Base-by-base conservation (phyloP, 306 rosid genomes). In the Hippophae gyantsensis region DNA sequence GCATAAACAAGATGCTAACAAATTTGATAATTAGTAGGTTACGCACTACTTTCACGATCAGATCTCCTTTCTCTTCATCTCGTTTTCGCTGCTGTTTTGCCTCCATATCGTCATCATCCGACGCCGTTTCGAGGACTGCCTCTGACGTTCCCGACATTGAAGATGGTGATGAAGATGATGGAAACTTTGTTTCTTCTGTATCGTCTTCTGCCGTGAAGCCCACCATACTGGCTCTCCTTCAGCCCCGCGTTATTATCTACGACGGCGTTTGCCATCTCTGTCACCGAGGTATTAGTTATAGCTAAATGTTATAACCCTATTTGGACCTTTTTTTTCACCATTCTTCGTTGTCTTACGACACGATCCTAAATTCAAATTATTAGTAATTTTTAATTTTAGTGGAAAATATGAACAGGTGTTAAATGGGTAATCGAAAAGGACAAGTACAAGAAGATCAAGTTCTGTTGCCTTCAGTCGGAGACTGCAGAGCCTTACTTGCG, bases 221-320 rank as follows among this genome's bases (percentile, higher is more conserved):
- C 49, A 25, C 4, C 45, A 41, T 49, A 14, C 86, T 87, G 38
- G 51, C 64, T 56, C 66, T 85, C 52, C 96, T 89, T 68, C 84
- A 79, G 73, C 88, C 96, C 3, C 69, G 90, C 32, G 90, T 89
- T 12, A 84, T 89, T 25, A 64, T 89, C 43, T 89, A 79, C 71
- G 90, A 89, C 65, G 90, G 90, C 49, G 80, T 81, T 68, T 89
- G 90, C 58, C 94, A 73, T 68, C 81, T 85, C 67, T 89, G 90
- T 70, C 96, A 88, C 70, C 73, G 80, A 48, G 94, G 95, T 46
- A 46, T 6, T 3, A 13, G 38, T 32, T 32, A 32, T 0, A 2
- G 38, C 38, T 32, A 32, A 32, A 32, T 32, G 38, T 32, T 32
- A 32, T 32, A 32, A 32, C 38, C 38, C 38, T 32, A 32, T 32